phyloP scores from a whole-genome alignment of 1,284 basidiomycete species.

The Pterula multifida region DNA sequence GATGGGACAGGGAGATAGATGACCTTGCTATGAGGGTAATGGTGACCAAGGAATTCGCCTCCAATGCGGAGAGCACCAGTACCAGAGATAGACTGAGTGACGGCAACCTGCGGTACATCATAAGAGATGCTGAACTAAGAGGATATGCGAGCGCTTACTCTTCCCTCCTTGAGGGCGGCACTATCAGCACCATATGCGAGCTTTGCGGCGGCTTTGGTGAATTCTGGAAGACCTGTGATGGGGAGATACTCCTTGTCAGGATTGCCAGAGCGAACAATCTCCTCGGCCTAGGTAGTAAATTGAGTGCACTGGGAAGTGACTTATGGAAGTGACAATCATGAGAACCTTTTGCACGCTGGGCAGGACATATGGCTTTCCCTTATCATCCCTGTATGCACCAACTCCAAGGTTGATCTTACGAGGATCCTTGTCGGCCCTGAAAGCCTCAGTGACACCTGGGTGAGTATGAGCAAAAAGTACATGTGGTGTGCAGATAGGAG shows the following conservation, averaged over 20 bases:
- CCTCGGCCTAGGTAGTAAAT: conserved; percentile 56
- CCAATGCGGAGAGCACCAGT: conserved; percentile 97
- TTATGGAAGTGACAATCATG: conserved; percentile 1
- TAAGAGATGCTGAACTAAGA: conserved; percentile 5
- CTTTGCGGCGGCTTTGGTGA: conserved; percentile 83
- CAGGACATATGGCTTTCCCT: conserved; percentile 93
- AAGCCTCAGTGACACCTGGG: conserved; percentile 81
- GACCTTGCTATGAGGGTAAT: conserved; percentile 80
- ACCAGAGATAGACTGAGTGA: conserved; percentile 95
- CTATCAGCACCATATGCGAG: conserved; percentile 88
- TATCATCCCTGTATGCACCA: conserved; percentile 87
- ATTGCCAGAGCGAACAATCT: conserved; percentile 51
- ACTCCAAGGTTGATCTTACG: conserved; percentile 97
- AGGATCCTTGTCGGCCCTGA: conserved; percentile 85
- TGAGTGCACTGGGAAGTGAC: conserved; percentile 4
- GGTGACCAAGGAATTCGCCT: conserved; percentile 84
- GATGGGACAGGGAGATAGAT: conserved; percentile 93
- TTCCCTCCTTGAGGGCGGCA: conserved; percentile 59
- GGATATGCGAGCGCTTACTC: conserved; percentile 38
- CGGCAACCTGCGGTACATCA: conserved; percentile 51
- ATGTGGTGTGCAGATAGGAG: conserved; percentile 15
- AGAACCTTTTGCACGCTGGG: conserved; percentile 77
- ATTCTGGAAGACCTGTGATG: conserved; percentile 84
- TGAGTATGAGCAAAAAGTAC: conserved; percentile 7
- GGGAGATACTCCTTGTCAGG: conserved; percentile 98